These are phyloP conservation scores for Paraleonurus japonicus DNA, from an alignment of 257 asterid genomes.

Conservation along the genomic window DNA sequence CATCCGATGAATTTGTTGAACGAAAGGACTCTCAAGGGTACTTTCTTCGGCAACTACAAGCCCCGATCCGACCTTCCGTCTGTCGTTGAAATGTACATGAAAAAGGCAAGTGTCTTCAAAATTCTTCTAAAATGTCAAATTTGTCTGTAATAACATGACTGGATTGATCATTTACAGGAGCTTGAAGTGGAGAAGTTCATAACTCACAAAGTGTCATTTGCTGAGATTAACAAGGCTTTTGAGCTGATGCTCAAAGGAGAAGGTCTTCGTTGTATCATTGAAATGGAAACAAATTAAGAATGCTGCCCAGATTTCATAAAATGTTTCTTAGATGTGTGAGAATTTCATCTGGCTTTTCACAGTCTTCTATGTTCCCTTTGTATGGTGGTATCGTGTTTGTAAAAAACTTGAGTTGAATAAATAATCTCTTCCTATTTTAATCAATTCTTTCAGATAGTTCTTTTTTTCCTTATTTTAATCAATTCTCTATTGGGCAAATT, in stretches of 20 bases:
- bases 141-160: neutral
- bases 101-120: slow-evolving; percentile 49
- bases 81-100: slow-evolving; percentile 75
- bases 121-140: too few species aligned
- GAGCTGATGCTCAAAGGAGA: slow-evolving; percentile 65
- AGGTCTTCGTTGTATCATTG: slow-evolving; percentile 63
- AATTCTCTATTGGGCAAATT: too few species aligned
- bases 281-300: slow-evolving; percentile 29
- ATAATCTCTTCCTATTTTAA: neutral
- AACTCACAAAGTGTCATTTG: slow-evolving; percentile 49
- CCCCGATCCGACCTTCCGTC: slow-evolving; percentile 63
- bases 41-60: slow-evolving; percentile 76
- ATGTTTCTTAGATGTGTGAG: neutral
- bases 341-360: neutral
- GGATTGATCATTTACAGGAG: slow-evolving; percentile 31
- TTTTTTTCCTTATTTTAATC: neutral
- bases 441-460: neutral
- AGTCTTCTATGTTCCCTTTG: neutral
- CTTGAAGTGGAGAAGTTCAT: slow-evolving; percentile 72
- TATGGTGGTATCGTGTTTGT: neutral
- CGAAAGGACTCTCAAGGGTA: slow-evolving; percentile 72
- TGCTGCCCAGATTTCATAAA: neutral
- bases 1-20: slow-evolving; percentile 61
- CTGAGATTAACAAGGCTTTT: slow-evolving; percentile 70
- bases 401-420: neutral